Evolutionary conservation across 768 basidiomycete genomes (phyloP).

Genomic region (Tricholoma terreum): DNA sequence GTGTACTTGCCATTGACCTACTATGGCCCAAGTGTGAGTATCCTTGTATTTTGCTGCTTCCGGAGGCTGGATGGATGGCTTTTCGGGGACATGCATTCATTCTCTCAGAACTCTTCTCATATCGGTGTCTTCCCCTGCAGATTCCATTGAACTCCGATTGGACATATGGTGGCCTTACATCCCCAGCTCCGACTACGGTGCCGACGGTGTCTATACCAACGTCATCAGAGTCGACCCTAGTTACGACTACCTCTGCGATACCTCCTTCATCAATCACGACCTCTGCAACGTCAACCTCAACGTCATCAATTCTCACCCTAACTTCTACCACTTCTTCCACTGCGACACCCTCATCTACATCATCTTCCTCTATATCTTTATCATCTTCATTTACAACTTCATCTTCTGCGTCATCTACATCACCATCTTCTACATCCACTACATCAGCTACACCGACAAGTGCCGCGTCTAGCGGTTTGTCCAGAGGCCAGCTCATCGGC

Average conservation of each 20-base stretch:
- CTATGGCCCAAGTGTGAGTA: constrained; percentile 77
- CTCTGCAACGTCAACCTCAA: constrained; percentile 23
- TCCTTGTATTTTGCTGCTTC: neutral
- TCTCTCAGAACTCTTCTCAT: neutral
- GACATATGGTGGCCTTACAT: constrained; percentile 72
- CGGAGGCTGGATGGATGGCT: neutral
- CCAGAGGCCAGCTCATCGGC: constrained; percentile 47
- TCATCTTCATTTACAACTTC: constrained; percentile 26
- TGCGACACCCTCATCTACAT: constrained; percentile 29
- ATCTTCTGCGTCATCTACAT: constrained; percentile 13
- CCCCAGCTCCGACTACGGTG: constrained; percentile 47
- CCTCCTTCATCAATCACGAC: constrained; percentile 11
- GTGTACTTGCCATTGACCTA: constrained; percentile 74
- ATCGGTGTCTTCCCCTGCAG: constrained; percentile 32
- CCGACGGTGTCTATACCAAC: constrained; percentile 17
- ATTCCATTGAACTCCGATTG: constrained; percentile 73
- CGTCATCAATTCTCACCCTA: constrained; percentile 20
- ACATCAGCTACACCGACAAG: constrained; percentile 17
- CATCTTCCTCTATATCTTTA: constrained; percentile 23
- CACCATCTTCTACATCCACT: constrained; percentile 27
- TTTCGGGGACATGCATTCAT: neutral
- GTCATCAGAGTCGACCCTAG: no score
- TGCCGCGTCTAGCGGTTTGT: constrained; percentile 16
- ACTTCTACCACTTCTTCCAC: constrained; percentile 28
- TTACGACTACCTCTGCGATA: constrained; percentile 21